These are phyloP conservation scores for Mycena kentingensis DNA, from an alignment of 768 basidiomycete genomes.

Conservation along the genomic window DNA sequence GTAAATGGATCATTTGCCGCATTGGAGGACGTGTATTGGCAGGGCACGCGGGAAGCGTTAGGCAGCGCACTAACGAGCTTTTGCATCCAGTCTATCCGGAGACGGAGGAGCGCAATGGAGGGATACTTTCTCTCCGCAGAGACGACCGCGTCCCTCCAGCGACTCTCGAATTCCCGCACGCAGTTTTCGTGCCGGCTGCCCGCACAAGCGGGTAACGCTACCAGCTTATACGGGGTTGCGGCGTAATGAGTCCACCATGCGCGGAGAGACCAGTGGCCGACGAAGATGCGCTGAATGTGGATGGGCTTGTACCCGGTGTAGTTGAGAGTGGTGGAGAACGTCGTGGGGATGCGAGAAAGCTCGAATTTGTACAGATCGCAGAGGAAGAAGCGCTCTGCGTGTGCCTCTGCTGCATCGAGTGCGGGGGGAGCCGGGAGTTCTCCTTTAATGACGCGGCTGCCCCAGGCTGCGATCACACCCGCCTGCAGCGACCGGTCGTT, in stretches of 20 bases:
- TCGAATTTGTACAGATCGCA: background rate
- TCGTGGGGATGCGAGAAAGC: background rate
- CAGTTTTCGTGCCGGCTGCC: no score
- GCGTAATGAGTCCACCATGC: background rate
- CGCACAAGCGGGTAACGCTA: no score
- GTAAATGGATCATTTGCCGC: no score
- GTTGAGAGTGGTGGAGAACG: background rate
- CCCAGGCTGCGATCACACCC: background rate
- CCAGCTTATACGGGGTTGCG: no score
- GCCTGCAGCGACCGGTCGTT: background rate
- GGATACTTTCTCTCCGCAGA: no score
- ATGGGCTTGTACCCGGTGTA: background rate
- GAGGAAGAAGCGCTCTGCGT: background rate
- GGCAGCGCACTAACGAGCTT: no score
- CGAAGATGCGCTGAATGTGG: slow-evolving; percentile 2
- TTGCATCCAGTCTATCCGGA: no score
- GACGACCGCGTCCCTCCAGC: no score
- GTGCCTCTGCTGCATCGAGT: slow-evolving; percentile 3
- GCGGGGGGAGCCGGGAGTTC: background rate
- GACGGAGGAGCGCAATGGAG: no score
- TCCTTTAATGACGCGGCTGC: background rate
- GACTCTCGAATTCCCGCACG: no score
- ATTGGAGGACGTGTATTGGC: no score
- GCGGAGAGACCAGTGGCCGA: background rate
- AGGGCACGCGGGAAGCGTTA: no score